Base-by-base conservation (phyloP, 768 basidiomycete species). In the Tephrocybe sp. region DNA sequence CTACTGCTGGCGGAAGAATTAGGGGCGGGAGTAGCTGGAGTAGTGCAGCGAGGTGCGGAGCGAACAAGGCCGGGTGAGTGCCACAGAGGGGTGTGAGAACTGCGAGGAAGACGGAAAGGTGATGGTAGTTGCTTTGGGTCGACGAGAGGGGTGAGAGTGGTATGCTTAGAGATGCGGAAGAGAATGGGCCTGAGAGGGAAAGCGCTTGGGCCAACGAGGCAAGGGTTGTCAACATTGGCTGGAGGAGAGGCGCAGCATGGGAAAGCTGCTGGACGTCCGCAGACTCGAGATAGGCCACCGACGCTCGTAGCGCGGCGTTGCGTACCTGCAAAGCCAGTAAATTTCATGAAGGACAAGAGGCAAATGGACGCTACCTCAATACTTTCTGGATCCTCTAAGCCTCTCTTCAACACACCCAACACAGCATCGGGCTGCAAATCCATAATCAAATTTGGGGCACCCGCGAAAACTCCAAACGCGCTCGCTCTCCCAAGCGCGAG, bases 381-480 rank as follows among this genome's bases (percentile, higher is more conserved):
- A n/a, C n/a, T n/a, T n/a, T 83, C 74, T 3, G 69, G 62, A 58
- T 90, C 89, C 63, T 84, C 79, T 22, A 92, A 64, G 0, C 89
- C 89, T 17, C 77, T 74, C 55, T 83, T 79, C 38, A 90, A 79
- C 5, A 89, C 80, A 1, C 74, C 70, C 31, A 89, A 62, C 0
- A 91, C 87, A 0, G 79, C 79, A 26, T 87, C 85, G 4, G 81
- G 78, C 63, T 87, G 83, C 16, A 92, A 72, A 65, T 90, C 87
- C 74, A 86, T 82, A 33, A 91, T 78, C 22, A 91, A 72, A 61
- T 87, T 87, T 4, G 87, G 84, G 49, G 84, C 84, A 3, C 84
- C 85, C 0, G 87, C 78, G 62, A 90, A 88, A 0, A 91, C 78
- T 31, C 83, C 69, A 62, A 78, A 92, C 1, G 89, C 87, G 55